Base-by-base conservation (phyloP, 768 basidiomycete species). In the Hericium erinaceus region DNA sequence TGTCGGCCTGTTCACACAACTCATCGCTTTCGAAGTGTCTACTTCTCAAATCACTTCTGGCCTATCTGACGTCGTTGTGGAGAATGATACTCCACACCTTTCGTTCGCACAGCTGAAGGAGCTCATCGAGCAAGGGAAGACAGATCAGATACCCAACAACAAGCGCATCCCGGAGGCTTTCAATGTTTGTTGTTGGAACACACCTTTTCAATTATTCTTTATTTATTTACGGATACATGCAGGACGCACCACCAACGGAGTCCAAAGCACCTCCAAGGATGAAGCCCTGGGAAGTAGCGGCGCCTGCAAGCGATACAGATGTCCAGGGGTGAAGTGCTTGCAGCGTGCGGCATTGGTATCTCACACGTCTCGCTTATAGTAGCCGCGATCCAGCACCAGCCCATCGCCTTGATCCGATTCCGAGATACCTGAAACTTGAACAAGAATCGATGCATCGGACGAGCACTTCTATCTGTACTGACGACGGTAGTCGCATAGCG, bases 81-180 rank as follows among this genome's bases (percentile, higher is more conserved):
- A 37, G 38, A 53, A 57, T 15, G 59, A 58, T 61, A 66, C 73
- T n/a, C 78, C 70, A 15, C 69, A 76, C 26, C 71, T 90, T 58
- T 81, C 81, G 0, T 85, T 92, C 61, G 73, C 80, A 1, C 83
- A 91, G 67, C 70, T 92, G 55, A 81, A 87, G 64, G 75, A 75
- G 39, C 73, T 92, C 58, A 87, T 92, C 58, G 81, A 87, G 63
- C 74, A 84, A 18, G 89, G 88, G 16, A 81, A 77, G 60, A 79
- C 81, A 3, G 85, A 88, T 61, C 71, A 83, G 66, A 89, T 92
- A 39, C 89, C 89, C 1, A 87, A 91, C 64, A 92, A 90, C 67
- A 87, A 83, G 62, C 59, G 76, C 55, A 88, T 92, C 48, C 82
- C 85, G 0, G 75, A 84, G n/a, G 72, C 67, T 2, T 63, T 91